A percentile compares a stretch with the other conserved stretches of the same genome.
Conservation (phyloP, 1,139 yeast genomes). For the Zygosaccharomyces pseudobailii region DNA sequence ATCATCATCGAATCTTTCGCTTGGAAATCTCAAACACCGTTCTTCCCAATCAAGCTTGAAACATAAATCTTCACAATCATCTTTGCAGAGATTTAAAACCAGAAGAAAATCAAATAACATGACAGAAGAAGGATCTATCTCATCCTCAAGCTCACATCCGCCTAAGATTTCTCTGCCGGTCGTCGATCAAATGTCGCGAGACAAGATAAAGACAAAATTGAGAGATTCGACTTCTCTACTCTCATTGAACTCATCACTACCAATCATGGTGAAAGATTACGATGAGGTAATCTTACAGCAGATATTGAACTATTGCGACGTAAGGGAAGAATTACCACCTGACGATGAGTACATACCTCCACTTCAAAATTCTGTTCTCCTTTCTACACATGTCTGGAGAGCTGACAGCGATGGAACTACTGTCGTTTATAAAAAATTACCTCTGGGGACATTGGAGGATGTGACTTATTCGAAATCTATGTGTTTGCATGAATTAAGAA, state of each 20-base stretch:
- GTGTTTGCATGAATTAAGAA: conserved; percentile 27
- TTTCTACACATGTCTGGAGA: conserved; percentile 23
- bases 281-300: conserved; percentile 26
- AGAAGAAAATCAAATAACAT: conserved; percentile 26
- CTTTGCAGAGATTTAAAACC: conserved; percentile 28
- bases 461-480: conserved; percentile 21
- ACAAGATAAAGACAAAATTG: conserved; percentile 48
- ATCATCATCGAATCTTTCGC: conserved; percentile 27
- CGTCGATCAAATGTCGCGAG: conserved; percentile 51
- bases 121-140: conserved; percentile 14
- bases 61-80: conserved; percentile 32
- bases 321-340: conserved; percentile 16
- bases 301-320: conserved; percentile 26
- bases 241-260: conserved; percentile 36
- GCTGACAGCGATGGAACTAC: conserved; percentile 11
- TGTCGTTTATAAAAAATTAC: conserved; percentile 21
- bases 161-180: conserved; percentile 51
- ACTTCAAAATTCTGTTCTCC: conserved; percentile 7
- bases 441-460: conserved; percentile 17
- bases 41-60: conserved; percentile 28
- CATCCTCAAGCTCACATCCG: conserved; percentile 14
- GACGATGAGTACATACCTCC: conserved; percentile 13
- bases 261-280: conserved; percentile 23
- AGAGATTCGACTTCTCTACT: conserved; percentile 50
- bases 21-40: conserved; percentile 26